These are phyloP conservation scores for Suillus alpinus DNA, from an alignment of 768 basidiomycete species.

Conservation along the genomic window DNA sequence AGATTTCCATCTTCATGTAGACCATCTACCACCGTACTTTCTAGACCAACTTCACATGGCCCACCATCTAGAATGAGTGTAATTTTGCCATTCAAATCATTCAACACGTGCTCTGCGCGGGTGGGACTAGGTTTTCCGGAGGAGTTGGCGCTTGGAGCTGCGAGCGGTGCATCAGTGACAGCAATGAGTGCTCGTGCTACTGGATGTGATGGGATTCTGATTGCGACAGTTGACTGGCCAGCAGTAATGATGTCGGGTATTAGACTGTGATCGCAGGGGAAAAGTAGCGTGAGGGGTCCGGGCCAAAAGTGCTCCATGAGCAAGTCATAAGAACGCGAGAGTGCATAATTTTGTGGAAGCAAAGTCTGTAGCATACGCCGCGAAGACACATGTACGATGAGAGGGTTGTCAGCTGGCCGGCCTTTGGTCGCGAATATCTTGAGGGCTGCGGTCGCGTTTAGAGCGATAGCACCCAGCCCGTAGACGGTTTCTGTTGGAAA, in stretches of 20 bases:
- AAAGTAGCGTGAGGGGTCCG: constrained; percentile 88
- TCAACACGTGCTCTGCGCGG: constrained; percentile 75
- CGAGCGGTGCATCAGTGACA: constrained; percentile 68
- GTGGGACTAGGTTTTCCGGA: constrained; percentile 96
- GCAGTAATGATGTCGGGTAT: constrained; percentile 82
- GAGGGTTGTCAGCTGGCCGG: constrained; percentile 91
- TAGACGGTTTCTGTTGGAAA: constrained; percentile 99
- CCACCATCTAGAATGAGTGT: constrained; percentile 90
- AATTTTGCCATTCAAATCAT: constrained; percentile 75
- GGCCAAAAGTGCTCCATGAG: constrained; percentile 93
- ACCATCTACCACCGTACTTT: constrained; percentile 95
- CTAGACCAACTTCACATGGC: constrained; percentile 82
- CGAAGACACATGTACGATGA: constrained; percentile 95
- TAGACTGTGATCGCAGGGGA: constrained; percentile 62
- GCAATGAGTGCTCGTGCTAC: constrained; percentile 89
- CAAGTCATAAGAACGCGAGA: constrained; percentile 63
- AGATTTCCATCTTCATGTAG: constrained; percentile 71
- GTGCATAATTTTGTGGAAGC: constrained; percentile 60
- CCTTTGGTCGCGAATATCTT: constrained; percentile 88
- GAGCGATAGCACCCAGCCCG: constrained; percentile 88
- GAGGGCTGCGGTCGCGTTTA: constrained; percentile 57
- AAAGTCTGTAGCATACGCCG: constrained; percentile 73
- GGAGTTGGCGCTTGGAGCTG: constrained; percentile 93
- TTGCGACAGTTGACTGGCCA: constrained; percentile 74
- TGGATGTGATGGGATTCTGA: constrained; percentile 93